Conservation (phyloP, 2,329 filamentous ascomycete genomes). For the Calonectria pauciramosa region DNA sequence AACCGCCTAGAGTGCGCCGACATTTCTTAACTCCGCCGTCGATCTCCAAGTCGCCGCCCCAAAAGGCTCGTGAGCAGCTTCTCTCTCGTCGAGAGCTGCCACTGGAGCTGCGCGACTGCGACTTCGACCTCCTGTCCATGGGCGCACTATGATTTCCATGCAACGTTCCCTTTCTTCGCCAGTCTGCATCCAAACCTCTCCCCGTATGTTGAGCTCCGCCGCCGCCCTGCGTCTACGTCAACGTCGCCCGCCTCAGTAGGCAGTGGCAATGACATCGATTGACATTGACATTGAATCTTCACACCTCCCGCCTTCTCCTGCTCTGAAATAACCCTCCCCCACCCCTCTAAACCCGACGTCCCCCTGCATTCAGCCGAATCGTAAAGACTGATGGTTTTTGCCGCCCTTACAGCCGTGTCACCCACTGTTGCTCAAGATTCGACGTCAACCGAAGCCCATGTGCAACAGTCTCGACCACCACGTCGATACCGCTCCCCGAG, state of each 20-base stretch:
- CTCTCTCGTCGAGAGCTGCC: slow-evolving; percentile 47
- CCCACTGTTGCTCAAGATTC: slow-evolving; percentile 55
- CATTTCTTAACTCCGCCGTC: not conserved
- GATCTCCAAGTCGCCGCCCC: slow-evolving; percentile 26
- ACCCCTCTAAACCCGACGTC: slow-evolving; percentile 18
- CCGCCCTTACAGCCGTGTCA: slow-evolving; percentile 48
- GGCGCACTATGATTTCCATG: slow-evolving; percentile 72
- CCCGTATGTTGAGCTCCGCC: slow-evolving; percentile 65
- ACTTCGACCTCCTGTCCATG: slow-evolving; percentile 53
- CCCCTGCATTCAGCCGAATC: slow-evolving; percentile 27
- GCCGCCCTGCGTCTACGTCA: slow-evolving; percentile 22
- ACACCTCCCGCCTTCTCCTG: slow-evolving; percentile 11
- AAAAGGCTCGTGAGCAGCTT: slow-evolving; percentile 42
- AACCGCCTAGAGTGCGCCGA: slow-evolving; percentile 9
- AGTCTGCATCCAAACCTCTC: slow-evolving; percentile 69
- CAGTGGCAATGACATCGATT: slow-evolving; percentile 2
- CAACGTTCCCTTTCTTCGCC: slow-evolving; percentile 74
- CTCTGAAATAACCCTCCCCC: slow-evolving; percentile 6
- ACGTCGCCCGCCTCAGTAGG: slow-evolving; percentile 1
- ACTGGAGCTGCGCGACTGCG: slow-evolving; percentile 53
- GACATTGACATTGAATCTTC: slow-evolving; percentile 12
- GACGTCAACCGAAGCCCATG: slow-evolving; percentile 67
- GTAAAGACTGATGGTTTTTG: slow-evolving; percentile 51
- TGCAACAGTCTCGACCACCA: slow-evolving; percentile 62
- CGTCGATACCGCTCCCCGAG: slow-evolving; percentile 68